These are phyloP conservation scores for Aspergillus costaricaensis DNA, from an alignment of 2,329 filamentous ascomycete species.

Conservation along the genomic window DNA sequence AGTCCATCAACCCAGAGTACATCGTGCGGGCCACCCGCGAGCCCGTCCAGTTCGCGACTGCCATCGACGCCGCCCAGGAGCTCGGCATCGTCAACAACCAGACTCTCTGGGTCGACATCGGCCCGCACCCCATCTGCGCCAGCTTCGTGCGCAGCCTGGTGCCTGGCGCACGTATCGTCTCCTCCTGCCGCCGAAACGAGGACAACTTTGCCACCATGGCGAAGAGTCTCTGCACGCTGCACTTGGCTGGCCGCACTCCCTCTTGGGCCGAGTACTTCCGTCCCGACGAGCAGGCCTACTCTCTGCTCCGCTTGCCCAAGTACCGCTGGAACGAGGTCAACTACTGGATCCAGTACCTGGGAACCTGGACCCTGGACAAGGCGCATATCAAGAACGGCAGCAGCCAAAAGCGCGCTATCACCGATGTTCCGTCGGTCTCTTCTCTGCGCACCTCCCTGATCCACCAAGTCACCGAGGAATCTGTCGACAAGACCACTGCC, in stretches of 20 bases:
- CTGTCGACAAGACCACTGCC: too few species aligned
- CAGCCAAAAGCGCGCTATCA: too few species aligned
- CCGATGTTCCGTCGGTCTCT: too few species aligned
- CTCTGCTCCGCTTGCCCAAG: slow-evolving; percentile 63
- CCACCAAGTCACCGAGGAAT: too few species aligned
- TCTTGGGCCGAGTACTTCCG: slow-evolving; percentile 71
- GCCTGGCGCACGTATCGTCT: slow-evolving; percentile 59
- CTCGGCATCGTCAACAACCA: too few species aligned
- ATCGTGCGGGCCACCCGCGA: too few species aligned
- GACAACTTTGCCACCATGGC: too few species aligned
- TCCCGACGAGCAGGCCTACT: slow-evolving; percentile 59
- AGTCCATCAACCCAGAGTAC: too few species aligned
- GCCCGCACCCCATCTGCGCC: slow-evolving; percentile 69
- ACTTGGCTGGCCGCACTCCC: slow-evolving; percentile 36
- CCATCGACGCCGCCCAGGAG: too few species aligned
- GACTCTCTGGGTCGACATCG: slow-evolving; percentile 55
- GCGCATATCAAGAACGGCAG: slow-evolving; percentile 27
- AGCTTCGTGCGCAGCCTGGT: slow-evolving; percentile 69
- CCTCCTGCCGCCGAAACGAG: slow-evolving; percentile 52
- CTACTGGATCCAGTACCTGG: slow-evolving; percentile 71
- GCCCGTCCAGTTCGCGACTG: too few species aligned
- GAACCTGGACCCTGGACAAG: slow-evolving; percentile 73
- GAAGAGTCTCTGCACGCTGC: too few species aligned
- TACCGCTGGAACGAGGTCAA: slow-evolving; percentile 72
- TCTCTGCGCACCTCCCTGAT: too few species aligned